Evolutionary conservation across 2,329 filamentous ascomycete genomes (phyloP), one percentile per base, ranked within the genome.

Genomic region (Cryphonectria carpinicola): DNA sequence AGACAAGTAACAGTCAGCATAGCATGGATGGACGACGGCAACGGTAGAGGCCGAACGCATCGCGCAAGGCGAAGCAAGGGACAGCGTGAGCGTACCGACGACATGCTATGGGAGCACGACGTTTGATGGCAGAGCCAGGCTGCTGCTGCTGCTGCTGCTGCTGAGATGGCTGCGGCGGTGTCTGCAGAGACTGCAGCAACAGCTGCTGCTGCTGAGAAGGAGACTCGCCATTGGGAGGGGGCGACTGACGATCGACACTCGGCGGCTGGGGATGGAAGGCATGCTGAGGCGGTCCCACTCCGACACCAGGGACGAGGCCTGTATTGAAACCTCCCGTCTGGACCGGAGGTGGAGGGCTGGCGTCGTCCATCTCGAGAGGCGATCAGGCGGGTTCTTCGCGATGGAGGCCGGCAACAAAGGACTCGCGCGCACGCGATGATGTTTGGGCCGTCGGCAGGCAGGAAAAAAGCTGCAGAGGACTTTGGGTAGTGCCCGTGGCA

Each of bases 101-200:
- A 75, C 86, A 88, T 70, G 86, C 86, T 75, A 87, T 85, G 37
- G 84, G 81, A 54, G 85, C 83, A 77, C 84, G 81, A 66, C 85
- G 83, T 77, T 85, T 86, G 76, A 86, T 82, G 61, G 71, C 69
- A 25, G 71, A 65, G 63, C 70, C 73, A 6, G 76, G 62, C 54
- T n/a, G 70, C 54, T 58, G 60, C 66, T 54, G 62, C 32, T 62
- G 61, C 35, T n/a, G 56, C 65, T 52, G 69, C 60, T 66, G 64
- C 64, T 54, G 64, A 17, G 13, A 17, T 35, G 25, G 10, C 56
- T 60, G 56, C 56, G 35, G 32, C 11, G 32, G 58, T 13, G 22
- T 35, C 37, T 62, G 58, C 8, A 37, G 58, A 37, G 32, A 60
- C 25, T 28, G 56, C 13, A n/a, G 58, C 37, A n/a, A n/a, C 17